Evolutionary conservation across 768 basidiomycete species (phyloP).

Genomic region (Collybia sp.): DNA sequence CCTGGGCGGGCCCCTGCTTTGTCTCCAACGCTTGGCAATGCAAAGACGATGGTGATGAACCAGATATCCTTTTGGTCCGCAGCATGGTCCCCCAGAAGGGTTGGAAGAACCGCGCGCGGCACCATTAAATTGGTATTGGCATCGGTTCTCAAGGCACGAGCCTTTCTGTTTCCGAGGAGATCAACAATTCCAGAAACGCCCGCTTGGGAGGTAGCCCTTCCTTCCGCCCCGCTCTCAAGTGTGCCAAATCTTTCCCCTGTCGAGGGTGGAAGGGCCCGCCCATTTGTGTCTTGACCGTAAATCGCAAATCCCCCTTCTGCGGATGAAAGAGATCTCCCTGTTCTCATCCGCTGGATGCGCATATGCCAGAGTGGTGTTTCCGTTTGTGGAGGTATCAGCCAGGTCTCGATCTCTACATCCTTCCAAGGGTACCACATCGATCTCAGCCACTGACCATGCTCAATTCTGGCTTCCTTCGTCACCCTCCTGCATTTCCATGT

Average conservation of each 20-base stretch:
- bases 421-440: slow-evolving; percentile 76
- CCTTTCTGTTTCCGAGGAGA: slow-evolving; percentile 27
- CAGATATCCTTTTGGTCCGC: slow-evolving; percentile 39
- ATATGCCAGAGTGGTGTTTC: slow-evolving; percentile 65
- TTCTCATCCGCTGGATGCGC: slow-evolving; percentile 58
- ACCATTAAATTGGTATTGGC: slow-evolving; percentile 71
- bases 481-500: slow-evolving; percentile 66
- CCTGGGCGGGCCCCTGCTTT: slow-evolving; percentile 31
- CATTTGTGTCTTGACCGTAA: slow-evolving; percentile 60
- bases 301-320: slow-evolving; percentile 73
- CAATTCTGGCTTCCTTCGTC: slow-evolving; percentile 56
- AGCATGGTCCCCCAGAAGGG: slow-evolving; percentile 45
- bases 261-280: slow-evolving; percentile 50
- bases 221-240: slow-evolving; percentile 39
- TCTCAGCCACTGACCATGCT: slow-evolving; percentile 49
- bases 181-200: slow-evolving; percentile 63
- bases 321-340: slow-evolving; percentile 43
- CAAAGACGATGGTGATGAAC: slow-evolving; percentile 67
- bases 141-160: slow-evolving; percentile 54
- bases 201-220: slow-evolving; percentile 51
- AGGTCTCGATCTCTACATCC: slow-evolving; percentile 70
- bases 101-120: slow-evolving; percentile 64
- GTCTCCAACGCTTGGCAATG: slow-evolving; percentile 39
- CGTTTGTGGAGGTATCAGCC: slow-evolving; percentile 60
- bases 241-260: slow-evolving; percentile 41